Base-by-base conservation (phyloP, 176 grass and related monocot species). In the Eremochloa ophiuroides region DNA sequence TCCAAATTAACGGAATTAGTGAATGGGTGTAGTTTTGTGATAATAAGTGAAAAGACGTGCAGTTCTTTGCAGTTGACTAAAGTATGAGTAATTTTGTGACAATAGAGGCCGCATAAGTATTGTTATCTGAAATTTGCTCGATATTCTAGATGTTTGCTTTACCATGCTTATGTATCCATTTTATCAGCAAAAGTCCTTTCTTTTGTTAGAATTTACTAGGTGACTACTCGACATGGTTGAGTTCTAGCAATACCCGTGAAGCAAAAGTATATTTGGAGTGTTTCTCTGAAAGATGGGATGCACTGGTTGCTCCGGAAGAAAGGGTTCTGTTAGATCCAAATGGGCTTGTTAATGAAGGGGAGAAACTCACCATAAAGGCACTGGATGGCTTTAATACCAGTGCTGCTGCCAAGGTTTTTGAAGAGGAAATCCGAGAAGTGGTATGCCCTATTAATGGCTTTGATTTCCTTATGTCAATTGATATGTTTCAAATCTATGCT, bases 341-440 rank as follows among this genome's bases (percentile, higher is more conserved):
- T 53, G 56, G 53, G 77, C 56, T 88, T 74, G 68, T 86, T 76
- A 75, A 78, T 79, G 76, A 69, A 38, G 75, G 59, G 16, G 87
- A 87, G 63, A 88, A 91, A 71, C 73, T 91, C 46, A 90, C 80
- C 18, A 35, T 77, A 14, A 93, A 88, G 69, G 87, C 90, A 74
- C 42, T 95, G 58, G 76, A 95, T 44, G 71, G 43, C 77, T 99
- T 99, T 66, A 95, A 79, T 77, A 60, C 91, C 71, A 87, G 85
- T 82, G 85, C 91, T 78, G 91, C 88, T 53, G 84, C 96, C 47
- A 93, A 68, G 80, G 82, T 88, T 90, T 93, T 95, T 80, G 96
- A 99, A 83, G 85, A 95, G 74, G 96, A 99, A 91, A 88, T 99
- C 59, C 76, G 86, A 22, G 91, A 93, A 95, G 88, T 93, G 93